These are phyloP conservation scores for Oryza meyeriana DNA, from an alignment of 176 grass and related monocot genomes.

Conservation along the genomic window DNA sequence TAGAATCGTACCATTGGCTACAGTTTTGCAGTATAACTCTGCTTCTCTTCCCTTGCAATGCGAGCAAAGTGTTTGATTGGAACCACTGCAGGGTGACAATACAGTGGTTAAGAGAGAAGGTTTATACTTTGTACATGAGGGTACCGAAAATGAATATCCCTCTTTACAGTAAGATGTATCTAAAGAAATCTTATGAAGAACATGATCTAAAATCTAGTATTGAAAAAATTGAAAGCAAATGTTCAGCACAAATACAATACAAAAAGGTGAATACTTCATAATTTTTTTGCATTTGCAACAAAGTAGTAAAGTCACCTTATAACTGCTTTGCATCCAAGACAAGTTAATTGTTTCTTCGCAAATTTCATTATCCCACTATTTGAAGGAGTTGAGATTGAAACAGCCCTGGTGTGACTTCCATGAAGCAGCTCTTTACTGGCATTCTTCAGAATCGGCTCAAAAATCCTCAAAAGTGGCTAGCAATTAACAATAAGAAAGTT, in stretches of 20 bases:
- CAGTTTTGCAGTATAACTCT: slow-evolving; percentile 92
- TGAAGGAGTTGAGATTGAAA: slow-evolving; percentile 96
- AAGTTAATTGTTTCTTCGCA: slow-evolving; percentile 90
- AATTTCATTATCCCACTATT: slow-evolving; percentile 99
- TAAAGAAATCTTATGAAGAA: not conserved
- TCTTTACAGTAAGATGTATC: not conserved
- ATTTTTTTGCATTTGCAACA: not conserved
- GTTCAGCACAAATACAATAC: not conserved
- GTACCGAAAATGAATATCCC: not conserved
- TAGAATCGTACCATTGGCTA: slow-evolving; percentile 65
- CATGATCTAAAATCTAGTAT: not conserved
- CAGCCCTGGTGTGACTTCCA: slow-evolving; percentile 94
- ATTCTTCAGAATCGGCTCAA: slow-evolving; percentile 96
- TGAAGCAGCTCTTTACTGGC: slow-evolving; percentile 96
- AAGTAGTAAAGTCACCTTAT: slow-evolving; percentile 55
- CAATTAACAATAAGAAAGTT: not conserved
- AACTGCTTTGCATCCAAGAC: slow-evolving; percentile 95
- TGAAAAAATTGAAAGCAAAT: slow-evolving; percentile 9
- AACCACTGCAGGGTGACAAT: slow-evolving; percentile 46
- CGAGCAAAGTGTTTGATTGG: slow-evolving; percentile 76
- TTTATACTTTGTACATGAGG: not conserved
- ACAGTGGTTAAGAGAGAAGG: not conserved
- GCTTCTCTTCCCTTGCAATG: slow-evolving; percentile 99
- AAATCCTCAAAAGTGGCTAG: slow-evolving; percentile 93
- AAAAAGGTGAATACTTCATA: not conserved